Evolutionary conservation across 352 stramenopile species (phyloP).

Genomic region (Phytophthora chlamydospora): DNA sequence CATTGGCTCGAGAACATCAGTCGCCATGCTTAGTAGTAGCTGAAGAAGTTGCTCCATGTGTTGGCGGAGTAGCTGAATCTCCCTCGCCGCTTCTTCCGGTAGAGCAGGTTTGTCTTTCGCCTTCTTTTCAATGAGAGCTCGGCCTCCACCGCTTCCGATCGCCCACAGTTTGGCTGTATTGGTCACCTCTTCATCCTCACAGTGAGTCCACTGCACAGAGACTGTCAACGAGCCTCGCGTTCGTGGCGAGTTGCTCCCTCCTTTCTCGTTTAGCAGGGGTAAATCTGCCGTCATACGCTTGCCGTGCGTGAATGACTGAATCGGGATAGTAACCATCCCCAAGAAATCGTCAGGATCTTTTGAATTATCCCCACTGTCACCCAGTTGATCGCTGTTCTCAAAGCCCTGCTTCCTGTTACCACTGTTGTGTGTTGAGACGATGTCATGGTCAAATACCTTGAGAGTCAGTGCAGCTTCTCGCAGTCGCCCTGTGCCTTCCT

Average conservation of each 20-base stretch:
- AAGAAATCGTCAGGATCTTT: slow-evolving; percentile 45
- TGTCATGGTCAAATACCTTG: slow-evolving; percentile 51
- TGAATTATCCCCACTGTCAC: slow-evolving; percentile 4
- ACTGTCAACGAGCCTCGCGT: slow-evolving; percentile 52
- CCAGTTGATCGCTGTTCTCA: slow-evolving; percentile 12
- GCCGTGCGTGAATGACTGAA: slow-evolving; percentile 54
- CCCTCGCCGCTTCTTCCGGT: slow-evolving; percentile 18
- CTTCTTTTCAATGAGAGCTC: slow-evolving; percentile 22
- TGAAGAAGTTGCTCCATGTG: slow-evolving; percentile 30
- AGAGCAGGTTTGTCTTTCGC: slow-evolving; percentile 31
- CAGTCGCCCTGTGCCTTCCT: background rate
- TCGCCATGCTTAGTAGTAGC: slow-evolving; percentile 32
- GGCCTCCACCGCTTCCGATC: slow-evolving; percentile 28
- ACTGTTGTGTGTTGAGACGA: slow-evolving; percentile 24
- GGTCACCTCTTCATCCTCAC: slow-evolving; percentile 15
- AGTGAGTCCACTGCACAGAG: slow-evolving; percentile 65
- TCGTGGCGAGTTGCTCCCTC: slow-evolving; percentile 30
- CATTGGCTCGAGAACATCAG: slow-evolving; percentile 55
- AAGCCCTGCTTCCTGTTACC: background rate
- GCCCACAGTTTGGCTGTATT: slow-evolving; percentile 26
- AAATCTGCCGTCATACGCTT: slow-evolving; percentile 51
- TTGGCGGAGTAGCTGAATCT: slow-evolving; percentile 26
- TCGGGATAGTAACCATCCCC: slow-evolving; percentile 42
- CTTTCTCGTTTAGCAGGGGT: slow-evolving; percentile 32
- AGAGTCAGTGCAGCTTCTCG: slow-evolving; percentile 19